Base-by-base conservation (phyloP, 2,329 filamentous ascomycete genomes). In the Blumeria graminis region DNA sequence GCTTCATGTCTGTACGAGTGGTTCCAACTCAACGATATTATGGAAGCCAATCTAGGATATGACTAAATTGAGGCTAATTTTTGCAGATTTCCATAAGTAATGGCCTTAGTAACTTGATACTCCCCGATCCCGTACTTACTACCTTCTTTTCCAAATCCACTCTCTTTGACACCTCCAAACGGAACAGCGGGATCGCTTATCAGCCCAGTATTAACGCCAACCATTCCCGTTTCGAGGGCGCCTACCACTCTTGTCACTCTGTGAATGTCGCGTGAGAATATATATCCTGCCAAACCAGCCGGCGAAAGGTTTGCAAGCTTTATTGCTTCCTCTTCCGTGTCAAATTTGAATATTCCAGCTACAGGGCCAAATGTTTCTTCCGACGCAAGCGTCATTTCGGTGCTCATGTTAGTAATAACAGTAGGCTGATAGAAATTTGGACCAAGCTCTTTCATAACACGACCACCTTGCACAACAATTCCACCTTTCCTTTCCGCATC, bases 291-390 rank as follows among this genome's bases (percentile, higher is more conserved):
- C 38, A 98, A 75, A 1, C 92, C 92, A 39, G 96, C 89, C 55
- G 90, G 81, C 1, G 86, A 74, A 45, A 72, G 69, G 69, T 98
- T 98, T 3, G 92, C 90, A 61, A 90, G 71, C 60, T 77, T 74
- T 34, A 96, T 80, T 5, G 94, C 92, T 64, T 96, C 89, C 56
- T 84, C 81, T 70, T 96, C 92, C 0, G 82, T 87, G 51, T 86
- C 77, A 66, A 96, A 98, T 53, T 81, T 76, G 73, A 95, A 95
- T 13, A 96, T 70, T 0, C 85, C 90, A 0, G 89, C 90, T 0
- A 96, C 84, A 2, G 92, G 92, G 0, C 92, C 92, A 67, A 98
- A 98, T 0, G 90, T 98, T 73, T 98, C 92, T 69, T 96, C 90
- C 11, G 73, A 73, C 4, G 86, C 82, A 62, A 96, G 76, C 58